Conservation (phyloP, 2,329 filamentous ascomycete genomes). For the Pestalotiopsis sp. region DNA sequence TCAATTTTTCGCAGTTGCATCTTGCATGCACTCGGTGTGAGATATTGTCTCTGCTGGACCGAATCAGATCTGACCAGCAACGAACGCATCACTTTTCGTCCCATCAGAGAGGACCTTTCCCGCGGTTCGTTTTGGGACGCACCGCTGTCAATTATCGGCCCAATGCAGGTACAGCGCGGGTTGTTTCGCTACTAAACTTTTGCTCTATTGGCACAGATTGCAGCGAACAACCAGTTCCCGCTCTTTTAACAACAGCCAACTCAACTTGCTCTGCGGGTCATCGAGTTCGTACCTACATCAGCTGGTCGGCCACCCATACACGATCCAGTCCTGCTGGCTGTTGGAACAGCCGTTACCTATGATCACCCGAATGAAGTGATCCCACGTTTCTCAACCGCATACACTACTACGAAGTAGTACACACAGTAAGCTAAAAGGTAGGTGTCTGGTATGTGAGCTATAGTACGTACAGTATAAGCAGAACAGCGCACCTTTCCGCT, state of each 20-base stretch:
- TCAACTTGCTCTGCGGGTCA: neutral
- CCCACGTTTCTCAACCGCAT: neutral
- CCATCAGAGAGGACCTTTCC: neutral
- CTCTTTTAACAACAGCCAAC: neutral
- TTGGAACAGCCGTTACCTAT: too few species aligned
- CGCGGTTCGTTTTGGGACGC: neutral
- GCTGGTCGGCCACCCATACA: neutral
- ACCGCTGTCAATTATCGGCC: constrained; percentile 2
- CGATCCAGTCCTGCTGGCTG: too few species aligned
- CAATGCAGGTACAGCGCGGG: constrained; percentile 10
- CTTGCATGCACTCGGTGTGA: constrained; percentile 3
- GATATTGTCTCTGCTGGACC: neutral
- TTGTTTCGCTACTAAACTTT: neutral
- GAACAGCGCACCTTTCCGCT: neutral
- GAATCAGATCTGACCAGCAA: neutral
- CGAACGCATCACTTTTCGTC: neutral
- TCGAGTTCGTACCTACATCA: neutral
- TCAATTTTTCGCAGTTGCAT: neutral
- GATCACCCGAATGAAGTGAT: too few species aligned
- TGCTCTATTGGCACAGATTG: neutral
- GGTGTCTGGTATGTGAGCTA: neutral
- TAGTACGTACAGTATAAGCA: neutral
- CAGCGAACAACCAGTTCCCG: neutral
- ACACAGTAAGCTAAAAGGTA: neutral
- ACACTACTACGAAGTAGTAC: neutral